These are phyloP conservation scores for Wickerhamomyces canadensis DNA, from an alignment of 805 yeast species.

Conservation along the genomic window DNA sequence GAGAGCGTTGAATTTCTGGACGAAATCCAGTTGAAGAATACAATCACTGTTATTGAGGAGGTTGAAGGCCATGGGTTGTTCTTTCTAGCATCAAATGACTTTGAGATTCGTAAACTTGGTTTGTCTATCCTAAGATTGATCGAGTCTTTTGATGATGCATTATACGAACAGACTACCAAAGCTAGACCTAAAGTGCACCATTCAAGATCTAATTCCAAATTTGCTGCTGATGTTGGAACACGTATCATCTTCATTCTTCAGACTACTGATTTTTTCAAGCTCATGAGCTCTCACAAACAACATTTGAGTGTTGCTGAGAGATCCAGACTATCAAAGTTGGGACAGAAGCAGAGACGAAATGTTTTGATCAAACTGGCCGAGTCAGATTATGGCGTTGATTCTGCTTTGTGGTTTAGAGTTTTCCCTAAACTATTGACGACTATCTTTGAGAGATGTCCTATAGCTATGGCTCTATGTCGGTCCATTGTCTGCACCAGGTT, in stretches of 20 bases:
- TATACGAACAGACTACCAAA: constrained; percentile 43
- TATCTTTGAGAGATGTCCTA: constrained; percentile 78
- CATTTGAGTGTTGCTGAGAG: constrained; percentile 70
- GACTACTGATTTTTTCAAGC: constrained; percentile 56
- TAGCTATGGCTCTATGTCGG: constrained; percentile 89
- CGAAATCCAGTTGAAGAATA: constrained; percentile 69
- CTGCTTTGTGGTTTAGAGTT: constrained; percentile 91
- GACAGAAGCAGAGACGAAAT: constrained; percentile 51
- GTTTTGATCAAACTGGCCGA: constrained; percentile 76
- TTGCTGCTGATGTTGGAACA: constrained; percentile 75
- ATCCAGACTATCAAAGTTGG: constrained; percentile 60
- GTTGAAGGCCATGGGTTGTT: constrained; percentile 94
- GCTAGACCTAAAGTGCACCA: constrained; percentile 26
- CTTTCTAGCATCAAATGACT: constrained; percentile 85
- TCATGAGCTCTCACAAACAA: constrained; percentile 46
- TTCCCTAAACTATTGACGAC: constrained; percentile 71
- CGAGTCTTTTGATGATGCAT: constrained; percentile 83
- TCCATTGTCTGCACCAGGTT: constrained; percentile 84
- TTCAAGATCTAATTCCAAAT: constrained; percentile 55
- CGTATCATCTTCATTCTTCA: constrained; percentile 74
- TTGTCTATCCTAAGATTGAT: constrained; percentile 68
- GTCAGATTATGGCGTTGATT: constrained; percentile 90
- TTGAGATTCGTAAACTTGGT: constrained; percentile 68
- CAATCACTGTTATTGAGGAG: constrained; percentile 84
- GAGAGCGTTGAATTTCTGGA: constrained; percentile 36